Evolutionary conservation across 306 rosid genomes (phyloP), one percentile per base, ranked within the genome.

Genomic region (Gastrolobium villosum): DNA sequence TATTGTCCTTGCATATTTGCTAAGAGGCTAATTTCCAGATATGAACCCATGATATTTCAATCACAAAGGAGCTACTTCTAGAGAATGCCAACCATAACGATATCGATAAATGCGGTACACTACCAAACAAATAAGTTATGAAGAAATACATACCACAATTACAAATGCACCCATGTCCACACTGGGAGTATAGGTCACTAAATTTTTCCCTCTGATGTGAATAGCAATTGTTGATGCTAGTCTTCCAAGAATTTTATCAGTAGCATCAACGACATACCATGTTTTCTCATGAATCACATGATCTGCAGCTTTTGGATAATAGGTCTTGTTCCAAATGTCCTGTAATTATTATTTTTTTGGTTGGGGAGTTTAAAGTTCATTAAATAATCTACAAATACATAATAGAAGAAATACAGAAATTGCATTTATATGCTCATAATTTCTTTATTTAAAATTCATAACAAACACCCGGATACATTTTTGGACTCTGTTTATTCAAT

Each of bases 161-260:
- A 96, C 94, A 81, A 96, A 96, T 2, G 97, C 94, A 55, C 99
- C 99, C 99, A 96, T 93, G 89, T 93, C 98, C 59, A 96, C 99
- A 75, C 98, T 96, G 10, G 97, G 97, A 60, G 98, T 96, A 80
- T 82, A 93, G 60, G 99, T 96, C 3, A 84, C 86, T 56, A 89
- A 72, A 69, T 93, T 83, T 76, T 96, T 96, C 71, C 99, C 99
- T 11, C 99, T 85, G 76, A 93, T 93, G 78, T 88, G 70, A 81
- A 86, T 88, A 28, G 99, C 92, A 60, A 96, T 93, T 2, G 99
- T 93, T 9, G 98, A 96, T 57, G 99, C 99, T 39, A 96, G 81
- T 79, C 98, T 87, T 65, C 98, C 99, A 70, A 93, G 96, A 82
- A 96, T 78, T 82, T 89, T 88, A 75, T 96, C 98, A 2, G 94